Evolutionary conservation across 2,329 filamentous ascomycete species (phyloP).

Genomic region (Setomelanomma holmii): DNA sequence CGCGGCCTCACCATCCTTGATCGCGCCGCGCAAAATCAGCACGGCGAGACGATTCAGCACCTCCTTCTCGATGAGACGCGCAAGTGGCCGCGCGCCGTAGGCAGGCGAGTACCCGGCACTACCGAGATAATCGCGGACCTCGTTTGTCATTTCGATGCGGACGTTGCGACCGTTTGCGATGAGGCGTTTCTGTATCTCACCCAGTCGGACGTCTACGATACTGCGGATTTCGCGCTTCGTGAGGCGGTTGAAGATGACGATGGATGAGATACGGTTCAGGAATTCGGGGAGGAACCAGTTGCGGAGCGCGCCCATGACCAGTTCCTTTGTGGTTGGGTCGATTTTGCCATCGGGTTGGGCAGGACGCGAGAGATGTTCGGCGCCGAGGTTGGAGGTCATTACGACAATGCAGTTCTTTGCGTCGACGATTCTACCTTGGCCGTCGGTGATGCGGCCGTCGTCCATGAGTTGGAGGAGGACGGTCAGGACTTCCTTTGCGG

Average conservation of each 20-base stretch:
- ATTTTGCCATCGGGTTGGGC: constrained; percentile 82
- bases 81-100: constrained; percentile 89
- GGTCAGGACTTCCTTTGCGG: constrained; percentile 95
- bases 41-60: constrained; percentile 93
- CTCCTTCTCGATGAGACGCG: constrained; percentile 93
- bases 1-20: constrained; percentile 85
- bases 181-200: constrained; percentile 92
- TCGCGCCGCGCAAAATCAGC: constrained; percentile 82
- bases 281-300: constrained; percentile 99
- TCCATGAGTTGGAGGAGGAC: constrained; percentile 99
- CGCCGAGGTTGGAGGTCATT: constrained; percentile 97
- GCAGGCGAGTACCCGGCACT: constrained; percentile 91
- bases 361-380: constrained; percentile 87
- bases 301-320: constrained; percentile 89
- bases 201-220: constrained; percentile 90
- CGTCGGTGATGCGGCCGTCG: constrained; percentile 96
- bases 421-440: constrained; percentile 92
- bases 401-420: constrained; percentile 98
- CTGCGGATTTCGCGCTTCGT: constrained; percentile 87
- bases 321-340: constrained; percentile 81
- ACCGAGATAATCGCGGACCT: constrained; percentile 93
- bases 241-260: constrained; percentile 98
- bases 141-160: constrained; percentile 77
- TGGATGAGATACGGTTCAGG: constrained; percentile 95
- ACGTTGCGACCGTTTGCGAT: constrained; percentile 84